Percentiles rank a stretch among this genome's conserved stretches.
Evolutionary conservation across 306 rosid species (phyloP).

Genomic region (Albizia julibrissin): DNA sequence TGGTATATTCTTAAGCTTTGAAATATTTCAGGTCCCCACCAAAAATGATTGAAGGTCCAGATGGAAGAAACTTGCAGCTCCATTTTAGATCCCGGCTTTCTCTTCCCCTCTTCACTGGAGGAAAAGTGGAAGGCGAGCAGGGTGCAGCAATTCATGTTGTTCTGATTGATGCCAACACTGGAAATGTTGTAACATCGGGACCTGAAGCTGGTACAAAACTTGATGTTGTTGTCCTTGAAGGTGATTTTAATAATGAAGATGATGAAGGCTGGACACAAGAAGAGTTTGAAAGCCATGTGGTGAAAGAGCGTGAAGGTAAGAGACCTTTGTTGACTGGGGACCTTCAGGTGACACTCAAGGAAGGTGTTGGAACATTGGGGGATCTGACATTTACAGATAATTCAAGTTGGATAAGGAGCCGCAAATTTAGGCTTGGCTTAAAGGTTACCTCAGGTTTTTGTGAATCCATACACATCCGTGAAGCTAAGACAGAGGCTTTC

Average conservation of each 20-base stretch:
- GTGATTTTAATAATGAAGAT: constrained; percentile 94
- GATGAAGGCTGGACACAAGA: constrained; percentile 95
- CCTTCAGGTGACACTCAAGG: constrained; percentile 88
- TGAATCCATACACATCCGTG: constrained; percentile 82
- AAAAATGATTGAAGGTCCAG: constrained; percentile 92
- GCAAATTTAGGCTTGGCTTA: constrained; percentile 96
- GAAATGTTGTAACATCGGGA: constrained; percentile 65
- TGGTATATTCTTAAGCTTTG: constrained; percentile 33
- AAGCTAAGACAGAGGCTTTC: constrained; percentile 99
- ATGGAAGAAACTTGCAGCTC: constrained; percentile 83
- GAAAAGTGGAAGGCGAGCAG: constrained; percentile 99
- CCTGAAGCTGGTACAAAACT: constrained; percentile 79
- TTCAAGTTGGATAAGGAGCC: constrained; percentile 99
- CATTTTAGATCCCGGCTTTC: constrained; percentile 80
- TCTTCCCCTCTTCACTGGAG: constrained; percentile 98
- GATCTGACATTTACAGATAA: constrained; percentile 93
- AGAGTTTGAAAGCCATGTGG: constrained; percentile 91
- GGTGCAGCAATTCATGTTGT: constrained; percentile 95
- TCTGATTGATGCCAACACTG: constrained; percentile 66
- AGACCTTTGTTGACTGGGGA: constrained; percentile 96
- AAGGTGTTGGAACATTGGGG: constrained; percentile 95
- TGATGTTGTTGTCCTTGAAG: constrained; percentile 95
- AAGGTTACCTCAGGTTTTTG: constrained; percentile 75
- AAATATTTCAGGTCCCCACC: constrained; percentile 87
- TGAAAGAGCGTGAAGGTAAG: constrained; percentile 97